Evolutionary conservation across 176 grass and related monocot genomes (phyloP), one percentile per base, ranked within the genome.

Genomic region (Coix lacrymajobi): DNA sequence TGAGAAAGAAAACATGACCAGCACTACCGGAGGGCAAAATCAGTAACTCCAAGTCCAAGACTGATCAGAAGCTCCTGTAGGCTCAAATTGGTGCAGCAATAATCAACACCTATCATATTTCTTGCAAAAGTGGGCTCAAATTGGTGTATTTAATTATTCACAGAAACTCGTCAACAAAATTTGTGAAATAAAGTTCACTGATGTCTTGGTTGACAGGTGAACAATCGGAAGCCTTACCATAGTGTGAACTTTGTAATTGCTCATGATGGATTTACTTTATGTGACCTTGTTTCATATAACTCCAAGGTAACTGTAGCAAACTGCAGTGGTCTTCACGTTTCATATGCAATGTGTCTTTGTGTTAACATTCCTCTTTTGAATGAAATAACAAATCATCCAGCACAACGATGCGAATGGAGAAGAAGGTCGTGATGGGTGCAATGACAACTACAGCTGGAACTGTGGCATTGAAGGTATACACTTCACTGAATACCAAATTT

Each of bases 261-360:
- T 89, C 96, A 99, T 90, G 96, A 99, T 90, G 96, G 96, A 11
- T 96, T 99, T 90, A 96, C 96, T 34, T 92, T 99, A 82, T 92
- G 82, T 83, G 96, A 99, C 65, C 91, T 99, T 64, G 96, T 99
- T 75, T 93, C 96, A 54, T 99, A 99, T 68, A 96, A 96, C 84
- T 83, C 54, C 45, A 99, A 99, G 96, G 96, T 99, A 94, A 65
- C 68, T 82, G 7, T 71, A 70, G 34, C 67, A 81, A 45, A 84
- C 33, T 12, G 12, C 46, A 63, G 15, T 46, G 54, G 4, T 66
- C 2, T 7, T 19, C 49, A 56, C 73, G 14, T 8, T 68, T 82
- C 70, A 17, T 79, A 49, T 63, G 17, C 58, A 74, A 46, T 11
- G 10, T 17, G 17, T 15, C 38, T 56, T 69, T 74, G 38, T 77